A percentile compares a stretch with the other conserved stretches of the same genome.
Evolutionary conservation across 176 grass and related monocot genomes (phyloP).

Genomic region (Themeda triandra): DNA sequence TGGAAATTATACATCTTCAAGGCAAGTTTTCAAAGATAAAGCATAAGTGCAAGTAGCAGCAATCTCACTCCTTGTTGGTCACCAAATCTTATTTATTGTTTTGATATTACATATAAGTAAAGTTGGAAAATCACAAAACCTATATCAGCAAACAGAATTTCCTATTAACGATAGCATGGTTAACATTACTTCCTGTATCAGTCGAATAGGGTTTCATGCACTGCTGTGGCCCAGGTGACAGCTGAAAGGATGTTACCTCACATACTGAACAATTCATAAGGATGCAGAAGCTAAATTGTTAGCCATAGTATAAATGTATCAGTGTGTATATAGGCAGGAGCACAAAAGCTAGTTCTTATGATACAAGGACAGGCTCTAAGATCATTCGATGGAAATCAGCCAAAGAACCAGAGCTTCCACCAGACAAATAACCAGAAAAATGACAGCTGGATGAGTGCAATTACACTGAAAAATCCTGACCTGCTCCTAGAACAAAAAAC

Average conservation of each 20-base stretch:
- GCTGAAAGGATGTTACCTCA: constrained; percentile 1
- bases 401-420: background rate
- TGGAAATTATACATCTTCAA: background rate
- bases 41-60: background rate
- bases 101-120: background rate
- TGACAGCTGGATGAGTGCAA: background rate
- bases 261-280: background rate
- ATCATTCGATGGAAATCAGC: background rate
- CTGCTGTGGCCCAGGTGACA: background rate
- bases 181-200: background rate
- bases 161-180: background rate
- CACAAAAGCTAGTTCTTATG: background rate
- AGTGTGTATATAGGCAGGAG: background rate
- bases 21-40: background rate
- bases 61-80: background rate
- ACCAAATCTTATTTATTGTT: background rate
- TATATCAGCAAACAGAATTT: background rate
- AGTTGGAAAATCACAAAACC: background rate
- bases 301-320: background rate
- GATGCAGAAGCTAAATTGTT: background rate
- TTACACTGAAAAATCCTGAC: background rate
- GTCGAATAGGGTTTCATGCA: background rate
- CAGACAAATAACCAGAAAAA: background rate
- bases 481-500: background rate
- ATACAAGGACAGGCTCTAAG: background rate